Evolutionary conservation across 352 stramenopile species (phyloP), one percentile per base, ranked within the genome.

Genomic region (Globisporangium cylindrosporum): DNA sequence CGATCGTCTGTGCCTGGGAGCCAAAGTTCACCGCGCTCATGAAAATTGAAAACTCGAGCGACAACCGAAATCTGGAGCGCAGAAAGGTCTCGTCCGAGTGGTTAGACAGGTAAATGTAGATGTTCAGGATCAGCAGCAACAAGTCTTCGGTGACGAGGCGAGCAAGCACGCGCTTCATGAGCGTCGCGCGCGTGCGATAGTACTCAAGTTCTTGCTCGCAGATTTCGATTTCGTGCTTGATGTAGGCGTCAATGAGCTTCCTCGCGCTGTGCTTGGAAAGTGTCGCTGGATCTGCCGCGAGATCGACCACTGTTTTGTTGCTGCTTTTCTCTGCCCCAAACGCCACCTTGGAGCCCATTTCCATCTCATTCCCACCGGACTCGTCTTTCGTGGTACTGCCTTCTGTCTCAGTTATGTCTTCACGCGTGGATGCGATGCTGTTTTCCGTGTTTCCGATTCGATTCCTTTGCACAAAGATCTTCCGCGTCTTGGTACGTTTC

Each of bases 1-100:
- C 69, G 15, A 72, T 69, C 24, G 43, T 66, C 56, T 74, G 69
- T n/a, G 49, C 22, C 38, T 74, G 64, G 20, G 64, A 56, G 3
- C 69, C 64, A 59, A 74, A 74, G 38, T 58, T 38, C 14, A 74
- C 68, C 4, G 69, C 60, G 32, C 69, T 74, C 65, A 62, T 69
- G 54, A 71, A 55, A 27, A 72, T 72, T 12, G 69, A 69, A 67
- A 72, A 71, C 54, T 74, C 69, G 29, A 74, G 64, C 59, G 69
- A 67, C n/a, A 43, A 48, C 6, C 69, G 64, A 46, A 74, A 74
- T 20, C 49, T 41, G 10, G 69, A 74, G 12, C 41, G 64, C 1
- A 59, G 25, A 48, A 74, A 69, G 12, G 65, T 55, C 14, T 18
- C 46, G 38, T 74, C 48, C 36, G 38, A 62, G 43, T 71, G 43